Evolutionary conservation across 2,329 filamentous ascomycete species (phyloP).

Genomic region (Thelonectria rubi): DNA sequence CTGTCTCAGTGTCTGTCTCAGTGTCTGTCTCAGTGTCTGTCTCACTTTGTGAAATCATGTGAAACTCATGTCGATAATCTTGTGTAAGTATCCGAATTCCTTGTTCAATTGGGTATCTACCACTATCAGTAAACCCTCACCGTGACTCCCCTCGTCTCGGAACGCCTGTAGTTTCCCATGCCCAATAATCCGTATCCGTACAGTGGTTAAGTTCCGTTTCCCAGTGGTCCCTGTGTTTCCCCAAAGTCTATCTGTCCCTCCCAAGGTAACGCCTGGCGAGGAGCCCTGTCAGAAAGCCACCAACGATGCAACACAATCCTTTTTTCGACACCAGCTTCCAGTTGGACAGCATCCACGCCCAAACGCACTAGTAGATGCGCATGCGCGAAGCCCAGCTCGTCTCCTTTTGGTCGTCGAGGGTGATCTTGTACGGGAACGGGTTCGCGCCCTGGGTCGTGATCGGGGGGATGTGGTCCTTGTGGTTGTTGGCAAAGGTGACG

Average conservation of each 20-base stretch:
- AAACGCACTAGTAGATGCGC: conserved; percentile 68
- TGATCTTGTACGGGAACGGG: conserved; percentile 94
- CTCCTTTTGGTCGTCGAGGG: conserved; percentile 85
- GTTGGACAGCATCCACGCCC: no score
- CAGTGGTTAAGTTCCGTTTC: background rate
- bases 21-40: no score
- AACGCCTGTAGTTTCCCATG: conserved; percentile 31
- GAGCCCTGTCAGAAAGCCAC: no score
- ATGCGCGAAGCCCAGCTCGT: conserved; percentile 81
- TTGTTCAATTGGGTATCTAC: conserved; percentile 39
- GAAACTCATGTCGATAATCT: no score
- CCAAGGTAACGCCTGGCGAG: background rate
- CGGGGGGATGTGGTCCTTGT: conserved; percentile 96
- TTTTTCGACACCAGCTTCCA: no score
- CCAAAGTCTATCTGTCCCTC: background rate
- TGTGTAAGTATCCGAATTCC: conserved; percentile 3
- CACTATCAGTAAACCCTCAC: conserved; percentile 24
- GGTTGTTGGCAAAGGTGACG: conserved; percentile 82
- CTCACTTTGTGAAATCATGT: no score
- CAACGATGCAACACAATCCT: no score
- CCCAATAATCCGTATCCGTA: conserved; percentile 18
- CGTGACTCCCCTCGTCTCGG: conserved; percentile 19
- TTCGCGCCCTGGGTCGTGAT: conserved; percentile 95
- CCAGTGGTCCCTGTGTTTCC: background rate
- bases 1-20: no score